These are phyloP conservation scores for Tylopilus vinaceipallidus DNA, from an alignment of 768 basidiomycete species.

Conservation along the genomic window DNA sequence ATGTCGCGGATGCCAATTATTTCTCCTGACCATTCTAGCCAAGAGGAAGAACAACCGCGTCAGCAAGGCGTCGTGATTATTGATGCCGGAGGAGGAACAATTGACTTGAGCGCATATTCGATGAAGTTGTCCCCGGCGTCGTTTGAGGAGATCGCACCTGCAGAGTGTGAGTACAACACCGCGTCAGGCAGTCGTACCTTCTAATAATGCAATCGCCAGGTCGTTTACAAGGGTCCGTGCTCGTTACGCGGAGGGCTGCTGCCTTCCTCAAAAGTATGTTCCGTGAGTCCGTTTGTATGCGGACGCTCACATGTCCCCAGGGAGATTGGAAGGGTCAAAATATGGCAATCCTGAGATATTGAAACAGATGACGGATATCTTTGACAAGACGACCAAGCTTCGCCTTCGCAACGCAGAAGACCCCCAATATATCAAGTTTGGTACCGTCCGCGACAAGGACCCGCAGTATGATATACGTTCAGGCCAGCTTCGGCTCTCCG, in stretches of 20 bases:
- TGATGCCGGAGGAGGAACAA: conserved; percentile 49
- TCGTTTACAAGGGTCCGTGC: conserved; percentile 40
- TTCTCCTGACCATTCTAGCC: conserved; percentile 17
- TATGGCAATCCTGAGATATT: conserved; percentile 35
- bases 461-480: conserved; percentile 36
- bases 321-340: conserved; percentile 30
- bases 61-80: conserved; percentile 42
- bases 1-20: conserved; percentile 18
- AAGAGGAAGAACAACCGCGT: conserved; percentile 20
- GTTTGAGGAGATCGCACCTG: conserved; percentile 38
- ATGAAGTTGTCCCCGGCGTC: conserved; percentile 39
- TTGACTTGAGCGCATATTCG: conserved; percentile 42
- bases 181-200: background rate
- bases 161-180: conserved; percentile 33
- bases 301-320: conserved; percentile 15
- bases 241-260: conserved; percentile 36
- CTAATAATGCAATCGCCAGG: conserved; percentile 26
- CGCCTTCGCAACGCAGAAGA: conserved; percentile 42
- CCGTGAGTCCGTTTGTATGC: too few relatives aligned
- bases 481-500: conserved; percentile 39
- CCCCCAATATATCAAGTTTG: conserved; percentile 42
- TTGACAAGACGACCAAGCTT: conserved; percentile 40
- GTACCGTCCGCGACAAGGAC: conserved; percentile 39
- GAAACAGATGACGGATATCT: conserved; percentile 35
- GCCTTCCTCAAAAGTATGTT: conserved; percentile 28